A percentile compares a stretch with the other conserved stretches of the same genome.
These are phyloP conservation scores for Erodium trifolium DNA, from an alignment of 441 rosid genomes.

Conservation along the genomic window DNA sequence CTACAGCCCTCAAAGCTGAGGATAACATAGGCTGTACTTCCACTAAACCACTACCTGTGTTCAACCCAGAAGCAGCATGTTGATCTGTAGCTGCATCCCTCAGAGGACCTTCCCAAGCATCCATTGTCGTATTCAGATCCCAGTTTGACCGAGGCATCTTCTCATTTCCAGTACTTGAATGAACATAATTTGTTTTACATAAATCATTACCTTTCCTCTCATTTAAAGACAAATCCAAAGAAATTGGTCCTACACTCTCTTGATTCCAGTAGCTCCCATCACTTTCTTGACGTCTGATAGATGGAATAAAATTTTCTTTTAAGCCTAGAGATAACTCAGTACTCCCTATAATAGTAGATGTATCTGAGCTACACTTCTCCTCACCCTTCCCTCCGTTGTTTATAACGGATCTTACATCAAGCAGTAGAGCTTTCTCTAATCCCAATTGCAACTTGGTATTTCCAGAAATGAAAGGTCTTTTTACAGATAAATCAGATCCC, in stretches of 20 bases:
- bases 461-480: conserved; percentile 7
- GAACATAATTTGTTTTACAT: conserved; percentile 21
- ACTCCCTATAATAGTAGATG: conserved; percentile 19
- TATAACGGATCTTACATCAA: conserved; percentile 19
- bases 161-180: conserved; percentile 21
- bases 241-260: conserved; percentile 26
- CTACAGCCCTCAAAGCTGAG: conserved; percentile 13
- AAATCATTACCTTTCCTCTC: conserved; percentile 28
- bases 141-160: conserved; percentile 44
- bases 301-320: conserved; percentile 19
- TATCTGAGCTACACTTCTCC: conserved; percentile 21
- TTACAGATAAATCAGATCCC: conserved; percentile 18
- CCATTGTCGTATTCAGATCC: conserved; percentile 88
- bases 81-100: conserved; percentile 26
- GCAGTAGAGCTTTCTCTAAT: conserved; percentile 21
- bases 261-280: too few species aligned
- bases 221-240: conserved; percentile 47
- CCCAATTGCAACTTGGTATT: conserved; percentile 31
- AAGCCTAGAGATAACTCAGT: conserved; percentile 32
- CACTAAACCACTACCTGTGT: conserved; percentile 16
- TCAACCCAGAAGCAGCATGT: conserved; percentile 23
- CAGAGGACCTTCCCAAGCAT: conserved; percentile 56
- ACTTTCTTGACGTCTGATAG: conserved; percentile 21
- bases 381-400: conserved; percentile 21
- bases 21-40: conserved; percentile 29